Conservation (phyloP, 139 green algal species). For the Picocystis salinarum region DNA sequence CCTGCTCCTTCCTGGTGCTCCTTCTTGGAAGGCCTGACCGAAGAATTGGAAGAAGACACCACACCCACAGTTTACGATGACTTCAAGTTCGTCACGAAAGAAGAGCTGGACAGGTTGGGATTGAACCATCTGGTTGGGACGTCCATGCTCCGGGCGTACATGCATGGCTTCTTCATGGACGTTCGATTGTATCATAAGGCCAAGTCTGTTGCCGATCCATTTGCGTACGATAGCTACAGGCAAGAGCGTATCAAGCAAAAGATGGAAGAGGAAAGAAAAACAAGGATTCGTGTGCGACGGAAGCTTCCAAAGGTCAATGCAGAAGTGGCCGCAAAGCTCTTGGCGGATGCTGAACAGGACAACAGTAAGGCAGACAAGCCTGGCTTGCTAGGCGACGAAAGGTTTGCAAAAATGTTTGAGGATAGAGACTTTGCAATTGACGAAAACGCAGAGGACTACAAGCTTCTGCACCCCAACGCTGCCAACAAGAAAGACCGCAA, state of each 20-base stretch:
- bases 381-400: slow-evolving; percentile 14
- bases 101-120: slow-evolving; percentile 55
- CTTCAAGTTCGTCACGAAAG: slow-evolving; percentile 75
- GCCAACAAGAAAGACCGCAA: slow-evolving; percentile 6
- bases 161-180: slow-evolving; percentile 98
- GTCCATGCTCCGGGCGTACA: slow-evolving; percentile 80
- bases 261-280: slow-evolving; percentile 65
- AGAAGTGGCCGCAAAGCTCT: slow-evolving; percentile 31
- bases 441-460: slow-evolving; percentile 54
- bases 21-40: slow-evolving; percentile 88
- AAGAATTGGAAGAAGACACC: slow-evolving; percentile 81
- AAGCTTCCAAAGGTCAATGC: slow-evolving; percentile 81
- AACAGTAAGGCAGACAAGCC: neutral
- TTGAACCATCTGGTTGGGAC: slow-evolving; percentile 81
- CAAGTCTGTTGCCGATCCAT: slow-evolving; percentile 44
- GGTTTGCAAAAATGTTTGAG: slow-evolving; percentile 25
- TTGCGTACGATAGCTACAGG: slow-evolving; percentile 77
- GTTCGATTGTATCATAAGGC: slow-evolving; percentile 73
- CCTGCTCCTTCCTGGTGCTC: slow-evolving; percentile 81
- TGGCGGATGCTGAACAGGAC: slow-evolving; percentile 14
- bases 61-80: slow-evolving; percentile 79
- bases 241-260: slow-evolving; percentile 55
- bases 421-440: slow-evolving; percentile 66
- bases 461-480: slow-evolving; percentile 68
- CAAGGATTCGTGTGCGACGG: slow-evolving; percentile 50